Base-by-base conservation (phyloP, 73 alveolate species). In the Loxodes magnus region DNA sequence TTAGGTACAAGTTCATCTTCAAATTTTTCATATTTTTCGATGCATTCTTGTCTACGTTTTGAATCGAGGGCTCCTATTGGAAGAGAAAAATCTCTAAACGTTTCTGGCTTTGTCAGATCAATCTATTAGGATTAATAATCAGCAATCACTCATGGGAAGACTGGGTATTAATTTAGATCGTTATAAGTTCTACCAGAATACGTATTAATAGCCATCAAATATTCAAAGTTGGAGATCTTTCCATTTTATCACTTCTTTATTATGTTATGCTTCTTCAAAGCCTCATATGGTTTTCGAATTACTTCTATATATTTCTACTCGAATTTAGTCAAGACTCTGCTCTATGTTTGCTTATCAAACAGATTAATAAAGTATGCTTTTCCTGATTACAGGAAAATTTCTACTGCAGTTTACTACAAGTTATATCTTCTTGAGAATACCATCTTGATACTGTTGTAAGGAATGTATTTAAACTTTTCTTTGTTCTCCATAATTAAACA, bases 81-180 rank as follows among this genome's bases (percentile, higher is more conserved):
- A 12, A 38, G 50, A 37, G 41, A 22, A 0, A 69, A 31, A 31
- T 69, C 72, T 50, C 83, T 35, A 22, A 22, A 23, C 35, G 56
- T 49, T 35, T 27, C 16, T 28, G 46, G 9, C 38, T 59, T 48
- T 19, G 19, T 21, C 2, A 51, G 36, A 41, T 51, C 50, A 17
- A 71, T 46, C 23, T 22, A 48, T 53, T 69, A 46, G 33, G 69
- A 26, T 20, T 44, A 49, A 33, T 51, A 76, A 42, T 82, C 95
- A 23, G 34, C 22, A 43, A 82, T 56, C 6, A 82, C 49, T 88
- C 95, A 82, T 0, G 95, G 95, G 41, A 77, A 77, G 2, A 82
- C 83, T 16, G 95, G 95, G 56, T 82, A 82, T 55, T 79, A 50
- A 24, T 83, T 56, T 28, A 71, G 42, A 54, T 82, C 95, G 17